Evolutionary conservation across 1,284 basidiomycete genomes (phyloP).

Genomic region (Trametes pubescens): DNA sequence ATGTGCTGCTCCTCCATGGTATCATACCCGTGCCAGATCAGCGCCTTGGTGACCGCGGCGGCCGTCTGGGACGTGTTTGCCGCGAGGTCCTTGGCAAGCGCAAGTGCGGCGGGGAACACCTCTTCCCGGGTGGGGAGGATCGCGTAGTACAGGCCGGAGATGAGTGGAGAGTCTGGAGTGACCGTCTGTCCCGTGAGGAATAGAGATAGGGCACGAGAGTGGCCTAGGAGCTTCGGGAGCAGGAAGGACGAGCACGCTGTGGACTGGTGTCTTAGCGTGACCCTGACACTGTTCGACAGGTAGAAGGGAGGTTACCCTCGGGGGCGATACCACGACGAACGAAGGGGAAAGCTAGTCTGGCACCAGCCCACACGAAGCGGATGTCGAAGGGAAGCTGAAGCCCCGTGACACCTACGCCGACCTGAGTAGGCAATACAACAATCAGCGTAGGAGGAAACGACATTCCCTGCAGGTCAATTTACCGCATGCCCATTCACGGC

Average conservation of each 20-base stretch:
- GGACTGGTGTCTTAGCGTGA: neutral
- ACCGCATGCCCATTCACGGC: constrained; percentile 69
- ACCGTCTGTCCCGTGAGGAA: constrained; percentile 57
- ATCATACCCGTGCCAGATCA: constrained; percentile 58
- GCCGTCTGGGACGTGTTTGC: constrained; percentile 58
- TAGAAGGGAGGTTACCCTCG: constrained; percentile 49
- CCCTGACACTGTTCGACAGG: neutral
- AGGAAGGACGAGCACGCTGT: constrained; percentile 60
- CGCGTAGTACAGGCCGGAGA: constrained; percentile 55
- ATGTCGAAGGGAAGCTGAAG: constrained; percentile 66
- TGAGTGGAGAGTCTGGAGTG: constrained; percentile 52
- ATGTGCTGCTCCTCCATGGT: constrained; percentile 62
- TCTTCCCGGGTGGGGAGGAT: constrained; percentile 56
- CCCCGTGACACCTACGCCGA: constrained; percentile 60
- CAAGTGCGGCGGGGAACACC: constrained; percentile 59
- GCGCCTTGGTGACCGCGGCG: constrained; percentile 58
- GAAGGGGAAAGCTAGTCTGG: constrained; percentile 62
- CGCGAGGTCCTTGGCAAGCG: constrained; percentile 60
- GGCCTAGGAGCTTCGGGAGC: constrained; percentile 60
- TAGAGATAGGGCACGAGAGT: constrained; percentile 58
- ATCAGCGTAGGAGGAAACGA: neutral
- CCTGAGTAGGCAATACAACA: constrained; percentile 41
- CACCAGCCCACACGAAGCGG: constrained; percentile 61
- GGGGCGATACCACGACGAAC: constrained; percentile 61
- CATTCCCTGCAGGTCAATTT: neutral